Base-by-base conservation (phyloP, 2,329 filamentous ascomycete species). In the Fusarium illudens region DNA sequence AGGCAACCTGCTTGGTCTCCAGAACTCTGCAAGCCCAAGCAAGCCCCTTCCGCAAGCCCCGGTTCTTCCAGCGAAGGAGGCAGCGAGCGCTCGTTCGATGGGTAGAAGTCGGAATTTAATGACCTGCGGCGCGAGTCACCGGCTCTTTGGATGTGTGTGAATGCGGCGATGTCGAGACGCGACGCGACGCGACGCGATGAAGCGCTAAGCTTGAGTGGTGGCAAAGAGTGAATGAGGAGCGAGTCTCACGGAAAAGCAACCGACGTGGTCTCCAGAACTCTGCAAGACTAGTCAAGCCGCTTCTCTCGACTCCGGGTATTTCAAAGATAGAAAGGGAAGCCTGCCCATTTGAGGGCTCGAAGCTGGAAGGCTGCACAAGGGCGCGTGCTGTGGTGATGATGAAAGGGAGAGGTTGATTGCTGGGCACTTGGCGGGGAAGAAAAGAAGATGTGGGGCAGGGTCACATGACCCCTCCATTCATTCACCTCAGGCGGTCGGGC, bases 31-130 rank as follows among this genome's bases (percentile, higher is more conserved):
- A 34, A 60, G 58, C 19, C 39, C 33, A 56, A 56, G 42, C 51
- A 50, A 56, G 51, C 33, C 29, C 58, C 51, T 56, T 60, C 58
- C 22, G 12, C 42, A 50, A 17, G 51, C 32, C 57, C 58, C 58
- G 50, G 25, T 56, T 56, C 42, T 60, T 60, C 56, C 56, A 52
- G 42, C 42, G 34, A 50, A 60, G 51, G 51, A 60, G 58, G 33
- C 42, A 15, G 11, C 19, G 2, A 44, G 36, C 46, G 29, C 42
- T 56, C 51, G 51, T 50, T 56, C 27, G 42, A 50, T 42, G 58
- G 58, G 58, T 60, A 60, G 42, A 60, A 50, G 39, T 27, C 56
- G 34, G 56, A 52, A 42, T 52, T 52, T 58, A 15, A 32, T 22
- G 42, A 29, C 29, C 42, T 56, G n/a, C 9, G 39, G 58, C 51